Conservation (phyloP, 768 basidiomycete genomes). For the Rubroboletus pulcherrimus region DNA sequence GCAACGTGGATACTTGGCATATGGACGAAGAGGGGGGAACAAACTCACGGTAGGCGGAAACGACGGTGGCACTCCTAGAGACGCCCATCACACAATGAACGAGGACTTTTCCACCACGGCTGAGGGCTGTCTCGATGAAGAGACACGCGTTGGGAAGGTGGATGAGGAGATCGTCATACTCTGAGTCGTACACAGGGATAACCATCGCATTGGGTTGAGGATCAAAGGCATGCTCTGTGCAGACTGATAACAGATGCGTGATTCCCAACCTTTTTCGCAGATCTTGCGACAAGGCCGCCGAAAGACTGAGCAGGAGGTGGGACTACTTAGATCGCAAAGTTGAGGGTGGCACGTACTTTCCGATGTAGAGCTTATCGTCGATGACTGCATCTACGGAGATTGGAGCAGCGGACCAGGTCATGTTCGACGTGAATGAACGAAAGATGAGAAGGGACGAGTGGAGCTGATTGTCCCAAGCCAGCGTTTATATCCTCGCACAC, state of each 20-base stretch:
- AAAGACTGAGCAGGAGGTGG: constrained; percentile 20
- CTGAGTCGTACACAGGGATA: constrained; percentile 40
- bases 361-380: constrained; percentile 32
- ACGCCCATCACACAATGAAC: constrained; percentile 76
- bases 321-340: background rate
- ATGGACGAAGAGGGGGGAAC: background rate
- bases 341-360: constrained; percentile 30
- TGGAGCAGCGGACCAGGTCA: constrained; percentile 30
- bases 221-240: constrained; percentile 47
- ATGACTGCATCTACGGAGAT: constrained; percentile 27
- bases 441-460: constrained; percentile 5
- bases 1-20: background rate
- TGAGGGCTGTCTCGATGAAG: constrained; percentile 61
- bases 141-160: constrained; percentile 54
- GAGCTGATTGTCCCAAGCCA: constrained; percentile 8
- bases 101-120: constrained; percentile 51
- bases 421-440: constrained; percentile 3
- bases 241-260: constrained; percentile 56
- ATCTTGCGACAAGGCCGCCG: constrained; percentile 33
- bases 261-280: constrained; percentile 36
- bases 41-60: constrained; percentile 52
- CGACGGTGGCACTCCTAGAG: constrained; percentile 61
- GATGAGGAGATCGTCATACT: constrained; percentile 58
- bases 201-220: constrained; percentile 36
- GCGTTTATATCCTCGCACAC: constrained; percentile 17